These are phyloP conservation scores for Oryza meyeriana DNA, from an alignment of 176 grass and related monocot genomes.

Conservation along the genomic window DNA sequence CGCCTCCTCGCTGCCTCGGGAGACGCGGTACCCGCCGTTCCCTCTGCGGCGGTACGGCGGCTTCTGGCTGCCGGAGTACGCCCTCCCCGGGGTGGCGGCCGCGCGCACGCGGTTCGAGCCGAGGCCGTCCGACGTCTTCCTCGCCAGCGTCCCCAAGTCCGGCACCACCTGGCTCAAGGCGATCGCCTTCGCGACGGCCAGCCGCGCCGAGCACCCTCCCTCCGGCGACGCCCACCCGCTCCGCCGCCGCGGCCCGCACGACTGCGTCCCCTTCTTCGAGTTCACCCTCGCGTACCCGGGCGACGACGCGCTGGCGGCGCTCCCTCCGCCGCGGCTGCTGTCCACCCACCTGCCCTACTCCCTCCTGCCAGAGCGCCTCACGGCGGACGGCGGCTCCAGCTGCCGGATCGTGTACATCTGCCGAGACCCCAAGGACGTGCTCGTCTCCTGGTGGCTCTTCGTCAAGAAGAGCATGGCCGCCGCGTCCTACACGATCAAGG, in stretches of 20 bases:
- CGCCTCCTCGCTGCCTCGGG: background rate
- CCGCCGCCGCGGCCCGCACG: conserved; percentile 28
- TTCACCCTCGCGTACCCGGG: background rate
- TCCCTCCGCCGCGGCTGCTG: conserved; percentile 14
- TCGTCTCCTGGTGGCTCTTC: conserved; percentile 36
- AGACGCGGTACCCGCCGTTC: background rate
- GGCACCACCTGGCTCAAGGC: conserved; percentile 52
- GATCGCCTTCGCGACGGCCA: background rate
- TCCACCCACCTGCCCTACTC: conserved; percentile 40
- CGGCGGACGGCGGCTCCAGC: background rate
- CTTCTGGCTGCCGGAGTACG: conserved; percentile 15
- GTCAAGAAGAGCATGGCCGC: background rate
- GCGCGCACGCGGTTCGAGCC: background rate
- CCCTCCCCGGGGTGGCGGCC: background rate
- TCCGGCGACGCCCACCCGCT: background rate
- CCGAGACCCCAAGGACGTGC: conserved; percentile 45
- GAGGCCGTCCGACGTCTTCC: background rate
- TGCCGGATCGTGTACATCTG: conserved; percentile 41
- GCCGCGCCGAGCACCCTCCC: background rate
- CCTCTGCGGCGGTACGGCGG: background rate
- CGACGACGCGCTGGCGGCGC: background rate
- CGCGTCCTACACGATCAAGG: background rate
- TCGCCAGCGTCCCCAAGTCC: conserved; percentile 39
- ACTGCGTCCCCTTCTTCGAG: conserved; percentile 35
- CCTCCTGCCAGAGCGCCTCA: conserved; percentile 19